These are phyloP conservation scores for Bruguiera gymnorhiza DNA, from an alignment of 345 rosid genomes.

Conservation along the genomic window DNA sequence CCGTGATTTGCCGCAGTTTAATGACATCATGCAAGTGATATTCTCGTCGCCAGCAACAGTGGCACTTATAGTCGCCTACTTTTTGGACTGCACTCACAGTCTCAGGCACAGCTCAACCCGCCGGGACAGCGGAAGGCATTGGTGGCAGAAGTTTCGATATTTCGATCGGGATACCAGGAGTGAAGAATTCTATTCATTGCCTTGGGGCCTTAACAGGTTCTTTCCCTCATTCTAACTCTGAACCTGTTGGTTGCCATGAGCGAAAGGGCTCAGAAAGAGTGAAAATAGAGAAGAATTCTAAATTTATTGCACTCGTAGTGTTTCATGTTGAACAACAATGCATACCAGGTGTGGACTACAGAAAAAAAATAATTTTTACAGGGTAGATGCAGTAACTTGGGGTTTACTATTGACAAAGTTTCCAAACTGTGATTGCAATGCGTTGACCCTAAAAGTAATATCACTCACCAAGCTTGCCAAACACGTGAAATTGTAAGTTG, in stretches of 20 bases:
- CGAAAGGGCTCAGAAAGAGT: neutral
- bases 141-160: slow-evolving; percentile 74
- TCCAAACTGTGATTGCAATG: neutral
- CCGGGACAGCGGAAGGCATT: slow-evolving; percentile 83
- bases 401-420: neutral
- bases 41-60: slow-evolving; percentile 87
- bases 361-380: neutral
- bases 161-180: slow-evolving; percentile 55
- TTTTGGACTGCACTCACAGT: slow-evolving; percentile 65
- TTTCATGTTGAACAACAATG: neutral
- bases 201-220: slow-evolving; percentile 68
- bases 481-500: too few species aligned
- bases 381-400: too few species aligned
- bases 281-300: neutral
- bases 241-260: neutral
- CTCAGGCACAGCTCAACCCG: slow-evolving; percentile 43
- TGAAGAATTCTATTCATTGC: slow-evolving; percentile 71
- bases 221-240: slow-evolving; percentile 68
- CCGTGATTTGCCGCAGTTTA: slow-evolving; percentile 53
- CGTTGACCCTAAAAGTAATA: too few species aligned
- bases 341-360: neutral
- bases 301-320: neutral
- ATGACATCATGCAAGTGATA: slow-evolving; percentile 74
- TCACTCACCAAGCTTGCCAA: neutral
- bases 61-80: slow-evolving; percentile 49